phyloP scores from a whole-genome alignment of 352 stramenopile genomes.

The Plasmopara halstedii region DNA sequence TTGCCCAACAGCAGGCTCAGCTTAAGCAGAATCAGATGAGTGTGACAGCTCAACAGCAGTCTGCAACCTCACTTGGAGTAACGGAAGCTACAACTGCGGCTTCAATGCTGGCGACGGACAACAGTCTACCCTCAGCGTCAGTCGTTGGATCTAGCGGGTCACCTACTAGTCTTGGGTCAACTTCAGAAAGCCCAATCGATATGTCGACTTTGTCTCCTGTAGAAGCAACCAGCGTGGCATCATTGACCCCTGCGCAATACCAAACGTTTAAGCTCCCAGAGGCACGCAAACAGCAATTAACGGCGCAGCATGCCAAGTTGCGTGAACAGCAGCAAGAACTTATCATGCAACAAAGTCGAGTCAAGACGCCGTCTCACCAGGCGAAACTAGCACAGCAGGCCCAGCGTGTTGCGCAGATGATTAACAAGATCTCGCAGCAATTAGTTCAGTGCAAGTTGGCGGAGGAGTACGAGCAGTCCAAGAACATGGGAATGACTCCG shows the following conservation, averaged over 20 bases:
- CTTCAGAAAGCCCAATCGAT: slow-evolving; percentile 45
- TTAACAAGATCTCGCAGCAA: slow-evolving; percentile 83
- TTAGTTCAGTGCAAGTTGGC: slow-evolving; percentile 76
- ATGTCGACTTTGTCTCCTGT: slow-evolving; percentile 28
- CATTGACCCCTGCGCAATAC: slow-evolving; percentile 63
- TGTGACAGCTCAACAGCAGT: slow-evolving; percentile 20
- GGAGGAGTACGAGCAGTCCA: slow-evolving; percentile 70
- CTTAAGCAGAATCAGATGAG: slow-evolving; percentile 41
- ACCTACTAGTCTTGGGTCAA: slow-evolving; percentile 21
- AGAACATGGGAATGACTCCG: slow-evolving; percentile 32
- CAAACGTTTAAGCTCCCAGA: slow-evolving; percentile 66
- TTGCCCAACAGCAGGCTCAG: slow-evolving; percentile 32
- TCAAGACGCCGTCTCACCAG: slow-evolving; percentile 61
- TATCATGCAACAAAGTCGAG: slow-evolving; percentile 61
- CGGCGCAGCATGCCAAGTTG: slow-evolving; percentile 59
- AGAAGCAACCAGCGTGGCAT: slow-evolving; percentile 20
- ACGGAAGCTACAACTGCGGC: slow-evolving; percentile 1
- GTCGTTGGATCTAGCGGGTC: slow-evolving; percentile 9
- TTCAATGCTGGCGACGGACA: slow-evolving; percentile 6
- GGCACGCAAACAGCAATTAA: slow-evolving; percentile 57
- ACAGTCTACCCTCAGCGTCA: slow-evolving; percentile 2
- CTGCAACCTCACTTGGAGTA: slow-evolving; percentile 3
- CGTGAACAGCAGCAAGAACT: slow-evolving; percentile 75
- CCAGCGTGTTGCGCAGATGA: slow-evolving; percentile 71
- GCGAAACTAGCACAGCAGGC: slow-evolving; percentile 69